Conservation (phyloP, 495 filamentous ascomycete species). For the Xylaria venustula region DNA sequence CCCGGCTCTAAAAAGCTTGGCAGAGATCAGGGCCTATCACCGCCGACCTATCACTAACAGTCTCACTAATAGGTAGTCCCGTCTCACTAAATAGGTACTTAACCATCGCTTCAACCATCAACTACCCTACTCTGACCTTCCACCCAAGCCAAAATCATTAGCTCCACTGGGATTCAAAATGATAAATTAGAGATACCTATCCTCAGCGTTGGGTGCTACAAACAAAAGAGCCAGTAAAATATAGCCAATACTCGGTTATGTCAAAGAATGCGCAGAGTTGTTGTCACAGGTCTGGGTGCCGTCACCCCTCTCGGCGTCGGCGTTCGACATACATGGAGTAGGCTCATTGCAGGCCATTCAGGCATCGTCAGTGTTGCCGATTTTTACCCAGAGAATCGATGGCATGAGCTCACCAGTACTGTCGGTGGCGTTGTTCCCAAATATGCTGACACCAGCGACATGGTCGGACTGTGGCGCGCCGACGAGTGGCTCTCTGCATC, state of each 20-base stretch:
- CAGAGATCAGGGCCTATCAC: not conserved
- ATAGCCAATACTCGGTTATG: slow-evolving; percentile 20
- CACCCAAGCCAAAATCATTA: too few relatives aligned
- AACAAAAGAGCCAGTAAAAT: too few relatives aligned
- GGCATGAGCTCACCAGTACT: slow-evolving; percentile 72
- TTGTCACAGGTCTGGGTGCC: slow-evolving; percentile 90
- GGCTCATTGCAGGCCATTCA: slow-evolving; percentile 73
- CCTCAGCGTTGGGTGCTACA: too few relatives aligned
- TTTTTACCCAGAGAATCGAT: slow-evolving; percentile 51
- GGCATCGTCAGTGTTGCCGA: slow-evolving; percentile 71
- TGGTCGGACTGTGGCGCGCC: slow-evolving; percentile 58
- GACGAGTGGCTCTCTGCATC: slow-evolving; percentile 71
- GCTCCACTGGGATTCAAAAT: too few relatives aligned
- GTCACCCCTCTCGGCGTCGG: slow-evolving; percentile 90
- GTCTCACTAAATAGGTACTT: not conserved
- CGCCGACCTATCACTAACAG: too few relatives aligned
- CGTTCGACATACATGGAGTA: slow-evolving; percentile 73
- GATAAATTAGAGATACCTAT: too few relatives aligned
- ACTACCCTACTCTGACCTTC: too few relatives aligned
- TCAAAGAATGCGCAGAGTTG: slow-evolving; percentile 79
- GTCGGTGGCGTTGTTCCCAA: slow-evolving; percentile 80
- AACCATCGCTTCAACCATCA: not conserved
- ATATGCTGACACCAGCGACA: not conserved
- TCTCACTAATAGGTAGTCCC: too few relatives aligned
- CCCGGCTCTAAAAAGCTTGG: not conserved